Evolutionary conservation across 345 rosid species (phyloP).

Genomic region (Eucalyptus caleyi): DNA sequence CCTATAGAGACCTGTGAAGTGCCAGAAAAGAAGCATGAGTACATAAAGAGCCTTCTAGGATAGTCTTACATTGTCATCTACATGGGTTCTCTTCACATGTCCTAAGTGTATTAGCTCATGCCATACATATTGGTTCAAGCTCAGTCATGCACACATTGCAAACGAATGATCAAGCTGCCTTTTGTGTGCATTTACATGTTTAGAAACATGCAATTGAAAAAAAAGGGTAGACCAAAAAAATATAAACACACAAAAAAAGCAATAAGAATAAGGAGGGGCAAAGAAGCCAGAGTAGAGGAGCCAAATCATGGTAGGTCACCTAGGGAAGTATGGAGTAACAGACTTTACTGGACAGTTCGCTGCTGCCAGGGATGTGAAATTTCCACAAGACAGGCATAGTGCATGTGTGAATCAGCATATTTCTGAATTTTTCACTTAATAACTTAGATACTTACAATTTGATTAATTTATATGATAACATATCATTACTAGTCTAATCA

Average conservation of each 20-base stretch:
- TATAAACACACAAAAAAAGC: not conserved
- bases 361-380: not conserved
- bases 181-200: not conserved
- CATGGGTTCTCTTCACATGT: not conserved
- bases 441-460: not conserved
- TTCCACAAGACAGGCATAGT: not conserved
- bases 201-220: not conserved
- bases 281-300: not conserved
- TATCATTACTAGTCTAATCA: not conserved
- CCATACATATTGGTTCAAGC: not conserved
- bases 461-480: not conserved
- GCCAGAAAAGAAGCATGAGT: not conserved
- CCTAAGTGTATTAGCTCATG: not conserved
- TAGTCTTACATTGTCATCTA: not conserved
- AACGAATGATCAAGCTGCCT: not conserved
- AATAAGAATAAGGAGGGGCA: not conserved
- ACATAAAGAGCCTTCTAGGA: not conserved
- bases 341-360: not conserved
- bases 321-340: not conserved
- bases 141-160: not conserved
- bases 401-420: not conserved
- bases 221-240: not conserved
- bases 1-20: slow-evolving; percentile 53
- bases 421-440: not conserved
- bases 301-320: not conserved